Base-by-base conservation (phyloP, 495 filamentous ascomycete species). In the Talaromyces nanjingensis region DNA sequence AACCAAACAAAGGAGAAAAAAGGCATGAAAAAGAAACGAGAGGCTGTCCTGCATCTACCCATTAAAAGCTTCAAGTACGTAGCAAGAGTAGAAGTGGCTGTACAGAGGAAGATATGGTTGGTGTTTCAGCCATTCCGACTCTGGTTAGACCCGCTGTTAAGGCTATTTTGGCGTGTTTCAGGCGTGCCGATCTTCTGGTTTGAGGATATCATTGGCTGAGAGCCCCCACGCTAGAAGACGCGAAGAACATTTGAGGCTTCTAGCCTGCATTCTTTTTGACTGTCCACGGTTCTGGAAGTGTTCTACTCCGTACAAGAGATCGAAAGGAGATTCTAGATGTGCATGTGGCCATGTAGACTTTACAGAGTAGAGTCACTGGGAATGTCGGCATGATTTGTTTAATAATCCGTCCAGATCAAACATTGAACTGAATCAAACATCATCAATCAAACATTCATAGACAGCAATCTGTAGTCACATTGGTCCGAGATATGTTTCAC, bases 121-220 rank as follows among this genome's bases (percentile, higher is more conserved):
- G 39, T 45, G 39, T 45, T 37, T 37, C 33, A 37, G 33, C 33
- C 33, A 37, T 11, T 12, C 33, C 33, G 11, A 37, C 33, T 37
- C 9, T 4, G 37, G 37, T 42, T 42, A 42, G 37, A 42, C 37
- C 37, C 4, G 16, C 37, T 16, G 12, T 16, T 42, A 49, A 20
- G 54, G 54, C 54, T 27, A 8, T 33, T 22, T 60, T 60, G n/a
- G 57, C n/a, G 18, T 4, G 57, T 60, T 60, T 60, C 57, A 60
- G 57, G 34, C 22, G 18, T 42, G 57, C 29, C 29, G 57, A 60
- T 60, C 57, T 59, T 49, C 2, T 49, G 45, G 18, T 49, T 22
- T 5, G 6, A 49, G 1, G 18, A 8, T 9, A 1, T 49, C n/a
- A 49, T 49, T 49, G 6, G 53, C 53, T 25, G 24, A 4, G 8